Conservation (phyloP, 2,329 filamentous ascomycete species). For the Arachnopeziza araneosa region DNA sequence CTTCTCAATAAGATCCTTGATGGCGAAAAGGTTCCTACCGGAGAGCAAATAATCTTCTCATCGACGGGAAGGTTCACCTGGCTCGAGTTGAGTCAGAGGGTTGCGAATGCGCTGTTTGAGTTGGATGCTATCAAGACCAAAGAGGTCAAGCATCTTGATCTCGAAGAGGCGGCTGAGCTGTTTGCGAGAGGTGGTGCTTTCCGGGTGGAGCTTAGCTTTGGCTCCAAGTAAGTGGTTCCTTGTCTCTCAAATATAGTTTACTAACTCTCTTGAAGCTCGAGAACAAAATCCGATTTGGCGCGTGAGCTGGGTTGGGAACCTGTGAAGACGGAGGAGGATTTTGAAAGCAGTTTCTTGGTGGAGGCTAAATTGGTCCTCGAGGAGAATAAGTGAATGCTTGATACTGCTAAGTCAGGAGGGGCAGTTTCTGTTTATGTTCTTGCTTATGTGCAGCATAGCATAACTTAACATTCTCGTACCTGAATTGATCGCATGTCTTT, state of each 20-base stretch:
- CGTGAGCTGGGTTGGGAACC: neutral
- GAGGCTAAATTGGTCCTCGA: neutral
- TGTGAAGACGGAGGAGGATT: neutral
- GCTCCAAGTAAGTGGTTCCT: constrained; percentile 21
- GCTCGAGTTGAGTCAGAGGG: constrained; percentile 31
- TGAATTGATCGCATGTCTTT: too few species aligned
- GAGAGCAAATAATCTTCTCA: constrained; percentile 37
- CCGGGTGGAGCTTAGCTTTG: constrained; percentile 31
- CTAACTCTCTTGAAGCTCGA: neutral
- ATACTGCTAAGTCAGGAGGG: too few species aligned
- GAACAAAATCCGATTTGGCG: neutral
- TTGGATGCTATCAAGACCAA: constrained; percentile 29
- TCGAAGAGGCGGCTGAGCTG: constrained; percentile 26
- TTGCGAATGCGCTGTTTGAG: constrained; percentile 31
- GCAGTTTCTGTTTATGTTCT: too few species aligned
- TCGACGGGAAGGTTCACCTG: constrained; percentile 35
- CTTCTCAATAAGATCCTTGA: constrained; percentile 31
- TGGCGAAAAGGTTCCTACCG: constrained; percentile 31
- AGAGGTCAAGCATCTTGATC: constrained; percentile 21
- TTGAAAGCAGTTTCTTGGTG: neutral
- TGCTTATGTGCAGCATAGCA: too few species aligned
- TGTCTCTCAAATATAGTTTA: neutral
- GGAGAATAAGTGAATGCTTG: neutral
- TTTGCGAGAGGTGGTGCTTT: constrained; percentile 13
- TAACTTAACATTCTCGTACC: too few species aligned